Evolutionary conservation across 495 filamentous ascomycete species (phyloP), one percentile per base, ranked within the genome.

Genomic region (Aspergillus sparsus): DNA sequence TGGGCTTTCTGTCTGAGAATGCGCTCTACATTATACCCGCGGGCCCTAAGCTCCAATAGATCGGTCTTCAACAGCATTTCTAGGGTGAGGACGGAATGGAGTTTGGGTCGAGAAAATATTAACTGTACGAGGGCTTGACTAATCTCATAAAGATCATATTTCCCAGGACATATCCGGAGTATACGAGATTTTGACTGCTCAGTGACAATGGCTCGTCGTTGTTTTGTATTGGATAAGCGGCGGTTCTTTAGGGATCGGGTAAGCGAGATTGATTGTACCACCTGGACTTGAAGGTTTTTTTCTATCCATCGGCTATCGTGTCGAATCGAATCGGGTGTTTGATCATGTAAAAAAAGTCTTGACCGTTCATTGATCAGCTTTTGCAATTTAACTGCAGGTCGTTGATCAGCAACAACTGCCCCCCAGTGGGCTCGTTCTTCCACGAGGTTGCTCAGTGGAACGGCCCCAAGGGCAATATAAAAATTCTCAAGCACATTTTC

Each of bases 11-110:
- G 85, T 34, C 88, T 84, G 16, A 99, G 79, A 65, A 98, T 96
- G 13, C 94, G 86, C 56, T 94, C 90, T 42, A 98, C 94, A 63
- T 99, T 98, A 75, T 94, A 97, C 5, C 94, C 94, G 58, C 92
- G 89, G 21, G 81, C 82, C 65, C 86, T 85, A 9, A 99, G 77
- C 61, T 91, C 84, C 39, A 87, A 77, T 10, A 99, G 77, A 61
- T 90, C 89, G n/a, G 84, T 87, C 50, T 87, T 90, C 35, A 99
- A 74, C 55, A 99, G 85, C 62, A 88, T 91, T 69, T 97, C 93
- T 36, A 99, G 81, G 15, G 92, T 89, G 59, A 97, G 78, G 64
- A 86, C 89, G 5, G 91, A 90, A 62, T 94, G 88, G 62, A 92
- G 88, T 66, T 88, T 90, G 5, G 93, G 91, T n/a, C 91, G 84